Evolutionary conservation across 208 protist species (phyloP).

Genomic region (Herpetomonas samuelpessoai): DNA sequence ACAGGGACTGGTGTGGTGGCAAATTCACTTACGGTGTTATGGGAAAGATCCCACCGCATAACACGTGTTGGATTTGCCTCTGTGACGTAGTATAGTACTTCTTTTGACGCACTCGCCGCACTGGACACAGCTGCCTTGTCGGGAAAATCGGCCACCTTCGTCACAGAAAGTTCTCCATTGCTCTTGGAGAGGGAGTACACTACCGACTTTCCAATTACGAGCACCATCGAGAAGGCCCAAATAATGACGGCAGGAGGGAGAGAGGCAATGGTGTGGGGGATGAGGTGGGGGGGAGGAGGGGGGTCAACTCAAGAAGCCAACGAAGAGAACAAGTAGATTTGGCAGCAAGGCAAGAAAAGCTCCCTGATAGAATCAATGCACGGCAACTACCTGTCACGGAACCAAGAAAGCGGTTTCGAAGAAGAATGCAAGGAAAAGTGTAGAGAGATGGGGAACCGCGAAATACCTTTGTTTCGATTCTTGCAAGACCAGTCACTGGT

Average conservation of each 20-base stretch:
- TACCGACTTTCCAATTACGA: background rate
- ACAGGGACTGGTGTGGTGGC: conserved; percentile 21
- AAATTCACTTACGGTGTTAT: conserved; percentile 7
- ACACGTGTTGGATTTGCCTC: conserved; percentile 15
- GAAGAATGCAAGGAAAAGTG: too few species aligned
- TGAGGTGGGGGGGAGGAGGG: too few species aligned
- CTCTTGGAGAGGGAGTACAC: background rate
- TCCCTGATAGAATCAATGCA: background rate
- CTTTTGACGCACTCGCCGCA: conserved; percentile 20
- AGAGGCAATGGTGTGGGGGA: background rate
- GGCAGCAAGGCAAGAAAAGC: background rate
- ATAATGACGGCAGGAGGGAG: background rate
- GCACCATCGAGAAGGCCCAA: too few species aligned
- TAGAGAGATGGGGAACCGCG: too few species aligned
- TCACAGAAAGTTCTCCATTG: background rate
- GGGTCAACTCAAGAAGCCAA: background rate
- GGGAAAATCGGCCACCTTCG: conserved; percentile 8
- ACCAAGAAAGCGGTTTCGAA: too few species aligned
- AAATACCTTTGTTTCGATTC: too few species aligned
- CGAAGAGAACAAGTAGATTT: background rate
- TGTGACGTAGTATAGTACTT: conserved; percentile 51
- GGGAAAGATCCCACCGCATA: conserved; percentile 15
- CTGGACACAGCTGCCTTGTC: conserved; percentile 13
- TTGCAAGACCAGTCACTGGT: too few species aligned
- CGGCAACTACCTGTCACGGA: too few species aligned